Evolutionary conservation across 495 filamentous ascomycete genomes (phyloP).

Genomic region (Pseudomonodictys pantanalensis): DNA sequence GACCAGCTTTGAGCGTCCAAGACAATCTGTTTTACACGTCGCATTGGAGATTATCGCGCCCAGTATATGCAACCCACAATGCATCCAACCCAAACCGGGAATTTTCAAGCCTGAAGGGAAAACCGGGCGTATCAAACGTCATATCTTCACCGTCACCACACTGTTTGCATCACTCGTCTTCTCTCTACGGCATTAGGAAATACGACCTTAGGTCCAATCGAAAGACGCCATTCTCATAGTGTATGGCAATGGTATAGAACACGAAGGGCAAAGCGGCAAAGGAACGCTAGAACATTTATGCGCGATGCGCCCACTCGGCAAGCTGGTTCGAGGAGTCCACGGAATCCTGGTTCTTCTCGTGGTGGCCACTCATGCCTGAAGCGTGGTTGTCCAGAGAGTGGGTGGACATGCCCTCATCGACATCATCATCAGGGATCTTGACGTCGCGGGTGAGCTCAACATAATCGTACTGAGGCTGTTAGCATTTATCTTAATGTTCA

Average conservation of each 20-base stretch:
- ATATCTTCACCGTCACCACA: too few species aligned
- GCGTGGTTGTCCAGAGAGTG: slow-evolving; percentile 20
- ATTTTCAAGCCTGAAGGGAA: too few species aligned
- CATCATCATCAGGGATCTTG: slow-evolving; percentile 29
- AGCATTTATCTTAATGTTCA: slow-evolving; percentile 8
- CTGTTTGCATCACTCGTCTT: too few species aligned
- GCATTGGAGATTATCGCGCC: too few species aligned
- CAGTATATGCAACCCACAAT: too few species aligned
- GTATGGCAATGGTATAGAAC: slow-evolving; percentile 26
- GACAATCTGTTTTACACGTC: too few species aligned
- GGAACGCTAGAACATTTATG: slow-evolving; percentile 1
- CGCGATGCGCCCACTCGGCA: slow-evolving; percentile 26
- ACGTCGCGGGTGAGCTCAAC: slow-evolving; percentile 90
- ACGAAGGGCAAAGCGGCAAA: slow-evolving; percentile 11
- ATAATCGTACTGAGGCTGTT: slow-evolving; percentile 71
- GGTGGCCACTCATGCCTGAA: slow-evolving; percentile 8
- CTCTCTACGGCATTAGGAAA: too few species aligned
- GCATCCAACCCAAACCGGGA: too few species aligned
- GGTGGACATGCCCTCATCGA: slow-evolving; percentile 27
- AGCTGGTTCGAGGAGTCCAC: slow-evolving; percentile 28
- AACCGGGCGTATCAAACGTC: too few species aligned
- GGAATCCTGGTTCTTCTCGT: slow-evolving; percentile 35
- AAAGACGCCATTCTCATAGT: too few species aligned
- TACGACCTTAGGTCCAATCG: too few species aligned
- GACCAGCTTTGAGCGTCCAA: too few species aligned